Percentiles rank a stretch among this genome's conserved stretches.
These are phyloP conservation scores for Linnemannia zychae DNA, from an alignment of 192 early-diverging fungal genomes.

Conservation along the genomic window DNA sequence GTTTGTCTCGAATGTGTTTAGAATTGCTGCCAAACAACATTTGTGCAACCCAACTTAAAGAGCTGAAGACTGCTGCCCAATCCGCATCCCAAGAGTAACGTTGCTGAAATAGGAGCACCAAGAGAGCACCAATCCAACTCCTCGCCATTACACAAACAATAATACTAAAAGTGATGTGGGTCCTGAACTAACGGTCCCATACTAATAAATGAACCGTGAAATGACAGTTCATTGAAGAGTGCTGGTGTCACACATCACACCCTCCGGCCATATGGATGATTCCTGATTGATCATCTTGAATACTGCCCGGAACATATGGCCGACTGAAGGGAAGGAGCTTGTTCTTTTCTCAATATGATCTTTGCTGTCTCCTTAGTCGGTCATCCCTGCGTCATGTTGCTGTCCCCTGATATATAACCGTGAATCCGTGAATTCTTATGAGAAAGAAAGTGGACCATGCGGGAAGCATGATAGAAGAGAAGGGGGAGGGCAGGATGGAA, in stretches of 20 bases:
- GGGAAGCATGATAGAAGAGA: not conserved
- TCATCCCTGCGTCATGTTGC: not conserved
- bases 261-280: not conserved
- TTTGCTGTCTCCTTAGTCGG: not conserved
- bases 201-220: conserved; percentile 3
- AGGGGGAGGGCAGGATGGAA: not conserved
- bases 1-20: not conserved
- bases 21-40: not conserved
- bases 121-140: not conserved
- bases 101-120: not conserved
- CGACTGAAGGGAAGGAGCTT: too few species aligned
- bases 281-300: conserved; percentile 52
- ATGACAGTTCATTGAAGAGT: not conserved
- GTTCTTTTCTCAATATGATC: not conserved
- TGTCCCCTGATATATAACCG: not conserved
- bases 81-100: not conserved
- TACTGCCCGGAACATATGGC: not conserved
- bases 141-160: not conserved
- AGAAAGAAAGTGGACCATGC: not conserved
- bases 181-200: conserved; percentile 8
- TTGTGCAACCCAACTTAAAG: not conserved
- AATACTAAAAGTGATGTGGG: not conserved
- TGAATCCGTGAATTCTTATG: not conserved
- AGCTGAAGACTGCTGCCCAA: not conserved
- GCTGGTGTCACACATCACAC: not conserved